phyloP scores from a whole-genome alignment of 2,329 filamentous ascomycete genomes.

The Penicillium italicum region DNA sequence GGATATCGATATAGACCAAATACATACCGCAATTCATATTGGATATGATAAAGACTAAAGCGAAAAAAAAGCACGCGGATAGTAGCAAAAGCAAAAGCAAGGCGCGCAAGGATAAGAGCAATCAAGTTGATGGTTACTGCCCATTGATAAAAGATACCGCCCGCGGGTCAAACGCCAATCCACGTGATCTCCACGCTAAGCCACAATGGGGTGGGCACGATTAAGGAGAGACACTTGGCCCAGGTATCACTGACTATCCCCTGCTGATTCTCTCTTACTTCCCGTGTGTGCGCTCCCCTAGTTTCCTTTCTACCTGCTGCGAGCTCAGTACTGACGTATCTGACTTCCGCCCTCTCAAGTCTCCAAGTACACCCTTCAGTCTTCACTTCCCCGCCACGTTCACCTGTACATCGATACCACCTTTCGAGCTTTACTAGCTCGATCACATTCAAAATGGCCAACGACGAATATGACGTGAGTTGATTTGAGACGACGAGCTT shows the following conservation, averaged over 20 bases:
- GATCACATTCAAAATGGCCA: conserved; percentile 67
- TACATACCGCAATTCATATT: not conserved
- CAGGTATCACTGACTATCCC: conserved; percentile 19
- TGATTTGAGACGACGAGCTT: not conserved
- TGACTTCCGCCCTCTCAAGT: not conserved
- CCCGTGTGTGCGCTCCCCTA: conserved; percentile 2
- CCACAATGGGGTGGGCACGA: conserved; percentile 7
- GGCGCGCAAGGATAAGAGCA: not conserved
- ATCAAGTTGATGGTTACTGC: not conserved
- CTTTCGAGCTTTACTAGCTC: conserved; percentile 16
- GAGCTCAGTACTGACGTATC: not conserved
- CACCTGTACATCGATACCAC: conserved; percentile 16
- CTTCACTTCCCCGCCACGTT: conserved; percentile 4
- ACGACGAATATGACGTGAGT: conserved; percentile 99
- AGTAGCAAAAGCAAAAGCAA: not conserved
- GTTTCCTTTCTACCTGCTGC: not conserved
- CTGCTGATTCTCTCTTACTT: conserved; percentile 19
- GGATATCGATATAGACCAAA: not conserved
- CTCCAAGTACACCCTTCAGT: not conserved
- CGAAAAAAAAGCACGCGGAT: too few species aligned
- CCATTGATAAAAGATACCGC: conserved; percentile 3
- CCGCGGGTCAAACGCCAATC: not conserved
- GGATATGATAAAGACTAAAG: not conserved
- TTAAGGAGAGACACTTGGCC: conserved; percentile 22
- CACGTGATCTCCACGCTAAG: conserved; percentile 20